These are phyloP conservation scores for Tothia fuscella DNA, from an alignment of 2,329 filamentous ascomycete genomes.

Conservation along the genomic window DNA sequence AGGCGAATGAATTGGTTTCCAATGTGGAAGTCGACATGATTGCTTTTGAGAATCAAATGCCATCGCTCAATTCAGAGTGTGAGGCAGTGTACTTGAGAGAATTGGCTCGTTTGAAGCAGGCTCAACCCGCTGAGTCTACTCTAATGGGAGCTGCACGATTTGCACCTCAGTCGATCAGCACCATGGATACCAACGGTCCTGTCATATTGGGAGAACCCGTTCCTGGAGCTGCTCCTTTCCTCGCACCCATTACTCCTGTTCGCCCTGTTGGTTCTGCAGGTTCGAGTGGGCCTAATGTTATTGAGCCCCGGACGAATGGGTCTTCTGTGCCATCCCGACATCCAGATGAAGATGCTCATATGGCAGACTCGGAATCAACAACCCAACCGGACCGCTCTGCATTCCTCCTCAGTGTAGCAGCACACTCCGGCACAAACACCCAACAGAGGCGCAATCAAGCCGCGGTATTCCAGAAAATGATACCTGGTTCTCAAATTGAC, in stretches of 20 bases:
- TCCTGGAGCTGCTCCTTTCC: conserved; percentile 34
- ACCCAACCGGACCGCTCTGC: conserved; percentile 16
- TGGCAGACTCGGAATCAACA: conserved; percentile 31
- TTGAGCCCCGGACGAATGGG: conserved; percentile 6
- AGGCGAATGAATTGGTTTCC: conserved; percentile 79
- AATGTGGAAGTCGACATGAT: conserved; percentile 93
- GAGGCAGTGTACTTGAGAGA: conserved; percentile 64
- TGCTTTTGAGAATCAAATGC: conserved; percentile 54
- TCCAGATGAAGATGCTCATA: conserved; percentile 31
- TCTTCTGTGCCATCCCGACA: conserved; percentile 19
- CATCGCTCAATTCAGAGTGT: conserved; percentile 57
- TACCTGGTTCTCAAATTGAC: conserved; percentile 43
- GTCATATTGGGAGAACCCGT: conserved; percentile 51
- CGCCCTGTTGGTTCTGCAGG: neutral
- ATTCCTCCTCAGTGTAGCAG: conserved; percentile 22
- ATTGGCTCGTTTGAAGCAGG: conserved; percentile 49
- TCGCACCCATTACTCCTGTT: conserved; percentile 33
- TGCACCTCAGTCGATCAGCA: conserved; percentile 2
- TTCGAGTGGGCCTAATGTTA: neutral
- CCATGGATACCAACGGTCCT: conserved; percentile 29
- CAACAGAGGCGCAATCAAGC: conserved; percentile 15
- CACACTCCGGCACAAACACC: neutral
- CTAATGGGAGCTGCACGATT: conserved; percentile 20
- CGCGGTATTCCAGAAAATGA: conserved; percentile 49
- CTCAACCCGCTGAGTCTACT: conserved; percentile 32